These are phyloP conservation scores for Trypanosoma cruzi DNA, from an alignment of 208 protist genomes.

Conservation along the genomic window DNA sequence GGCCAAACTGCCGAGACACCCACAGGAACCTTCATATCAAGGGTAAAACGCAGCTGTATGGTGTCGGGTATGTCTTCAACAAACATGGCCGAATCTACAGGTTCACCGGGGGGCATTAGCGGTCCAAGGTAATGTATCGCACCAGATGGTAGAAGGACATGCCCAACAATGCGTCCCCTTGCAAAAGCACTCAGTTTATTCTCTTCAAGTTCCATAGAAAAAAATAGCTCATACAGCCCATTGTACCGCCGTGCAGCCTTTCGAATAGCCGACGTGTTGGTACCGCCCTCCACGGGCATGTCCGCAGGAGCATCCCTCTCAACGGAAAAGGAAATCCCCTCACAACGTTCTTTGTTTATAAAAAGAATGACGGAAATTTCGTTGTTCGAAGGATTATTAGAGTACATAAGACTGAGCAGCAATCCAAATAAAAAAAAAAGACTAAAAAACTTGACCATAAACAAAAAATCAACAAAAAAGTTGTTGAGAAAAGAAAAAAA, in stretches of 20 bases:
- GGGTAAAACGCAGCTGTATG: slow-evolving; percentile 35
- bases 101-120: slow-evolving; percentile 8
- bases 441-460: neutral
- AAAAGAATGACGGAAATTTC: neutral
- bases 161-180: slow-evolving; percentile 14
- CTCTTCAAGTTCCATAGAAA: slow-evolving; percentile 13
- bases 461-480: slow-evolving; percentile 28
- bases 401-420: neutral
- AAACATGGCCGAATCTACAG: slow-evolving; percentile 44
- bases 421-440: slow-evolving; percentile 14
- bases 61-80: slow-evolving; percentile 36
- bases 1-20: slow-evolving; percentile 36
- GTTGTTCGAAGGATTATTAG: neutral
- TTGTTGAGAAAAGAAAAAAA: neutral
- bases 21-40: slow-evolving; percentile 34
- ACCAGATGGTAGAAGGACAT: slow-evolving; percentile 13
- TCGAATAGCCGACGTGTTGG: slow-evolving; percentile 1
- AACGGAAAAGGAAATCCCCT: slow-evolving; percentile 1
- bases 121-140: slow-evolving; percentile 42
- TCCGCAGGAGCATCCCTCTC: neutral
- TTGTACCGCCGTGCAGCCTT: slow-evolving; percentile 20
- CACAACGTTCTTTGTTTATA: slow-evolving; percentile 10
- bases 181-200: neutral
- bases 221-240: slow-evolving; percentile 27
- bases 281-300: neutral